These are phyloP conservation scores for Umbelopsis sp. DNA, from an alignment of 192 early-diverging fungal species.

Conservation along the genomic window DNA sequence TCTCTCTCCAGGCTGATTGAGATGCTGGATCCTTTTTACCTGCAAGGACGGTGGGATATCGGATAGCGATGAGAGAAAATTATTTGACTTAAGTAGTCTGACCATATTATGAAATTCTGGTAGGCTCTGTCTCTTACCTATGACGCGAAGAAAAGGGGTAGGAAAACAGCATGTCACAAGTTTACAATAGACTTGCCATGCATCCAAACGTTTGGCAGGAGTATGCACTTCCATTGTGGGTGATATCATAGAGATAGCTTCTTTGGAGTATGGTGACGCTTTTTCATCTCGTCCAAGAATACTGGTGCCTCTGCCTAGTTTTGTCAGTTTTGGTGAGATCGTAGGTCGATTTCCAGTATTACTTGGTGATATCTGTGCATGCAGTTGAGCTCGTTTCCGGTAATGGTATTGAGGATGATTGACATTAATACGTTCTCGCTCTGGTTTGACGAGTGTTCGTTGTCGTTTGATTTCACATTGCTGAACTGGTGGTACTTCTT, in stretches of 20 bases:
- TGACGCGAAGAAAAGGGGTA: slow-evolving; percentile 40
- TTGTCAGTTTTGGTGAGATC: slow-evolving; percentile 2
- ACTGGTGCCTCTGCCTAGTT: not conserved
- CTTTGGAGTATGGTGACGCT: not conserved
- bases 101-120: no score
- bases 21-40: slow-evolving; percentile 61
- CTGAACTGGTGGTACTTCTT: not conserved
- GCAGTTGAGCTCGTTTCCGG: slow-evolving; percentile 14
- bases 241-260: not conserved
- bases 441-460: slow-evolving; percentile 67
- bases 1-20: slow-evolving; percentile 91
- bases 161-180: slow-evolving; percentile 54
- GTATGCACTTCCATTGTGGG: not conserved
- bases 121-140: slow-evolving; percentile 28
- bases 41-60: slow-evolving; percentile 9
- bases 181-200: slow-evolving; percentile 50
- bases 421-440: slow-evolving; percentile 48
- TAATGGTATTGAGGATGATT: slow-evolving; percentile 43
- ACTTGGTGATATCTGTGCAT: not conserved
- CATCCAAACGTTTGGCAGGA: slow-evolving; percentile 31
- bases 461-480: slow-evolving; percentile 37
- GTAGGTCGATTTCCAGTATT: not conserved
- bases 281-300: slow-evolving; percentile 9
- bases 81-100: no score
- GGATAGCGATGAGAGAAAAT: no score